These are phyloP conservation scores for Teratosphaeria gauchensis DNA, from an alignment of 2,329 filamentous ascomycete genomes.

Conservation along the genomic window DNA sequence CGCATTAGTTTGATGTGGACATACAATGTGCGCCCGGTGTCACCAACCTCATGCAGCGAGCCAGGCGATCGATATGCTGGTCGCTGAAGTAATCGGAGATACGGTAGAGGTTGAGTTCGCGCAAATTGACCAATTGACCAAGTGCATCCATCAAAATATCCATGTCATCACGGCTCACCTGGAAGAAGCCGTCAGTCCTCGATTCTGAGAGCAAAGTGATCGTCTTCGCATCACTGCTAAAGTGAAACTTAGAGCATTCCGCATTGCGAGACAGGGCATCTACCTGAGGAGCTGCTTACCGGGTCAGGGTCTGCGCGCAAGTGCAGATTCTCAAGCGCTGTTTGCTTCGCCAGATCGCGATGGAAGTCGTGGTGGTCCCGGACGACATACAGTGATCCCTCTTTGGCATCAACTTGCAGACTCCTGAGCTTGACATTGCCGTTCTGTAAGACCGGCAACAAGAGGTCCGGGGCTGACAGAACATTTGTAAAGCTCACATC, in stretches of 20 bases:
- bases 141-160: slow-evolving; percentile 44
- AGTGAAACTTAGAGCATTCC: too few relatives aligned
- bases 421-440: slow-evolving; percentile 38
- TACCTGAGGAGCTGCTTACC: slow-evolving; percentile 1
- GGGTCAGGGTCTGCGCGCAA: slow-evolving; percentile 41
- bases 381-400: slow-evolving; percentile 34
- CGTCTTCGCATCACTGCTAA: background rate
- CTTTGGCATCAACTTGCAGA: slow-evolving; percentile 36
- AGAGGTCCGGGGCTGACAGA: slow-evolving; percentile 42
- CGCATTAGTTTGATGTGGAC: background rate
- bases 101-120: slow-evolving; percentile 43
- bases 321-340: slow-evolving; percentile 36
- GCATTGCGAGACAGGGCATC: background rate
- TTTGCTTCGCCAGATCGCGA: slow-evolving; percentile 42
- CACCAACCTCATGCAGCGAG: slow-evolving; percentile 27
- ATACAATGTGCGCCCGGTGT: background rate
- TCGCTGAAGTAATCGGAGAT: slow-evolving; percentile 44
- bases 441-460: slow-evolving; percentile 41
- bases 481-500: slow-evolving; percentile 44
- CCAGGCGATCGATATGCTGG: slow-evolving; percentile 41
- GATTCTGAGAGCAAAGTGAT: background rate
- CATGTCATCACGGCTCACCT: slow-evolving; percentile 30
- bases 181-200: slow-evolving; percentile 21
- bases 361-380: slow-evolving; percentile 45
- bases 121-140: slow-evolving; percentile 42